Percentiles rank a stretch among this genome's conserved stretches.
These are phyloP conservation scores for Musa troglodytarum DNA, from an alignment of 176 grass and related monocot genomes.

Conservation along the genomic window DNA sequence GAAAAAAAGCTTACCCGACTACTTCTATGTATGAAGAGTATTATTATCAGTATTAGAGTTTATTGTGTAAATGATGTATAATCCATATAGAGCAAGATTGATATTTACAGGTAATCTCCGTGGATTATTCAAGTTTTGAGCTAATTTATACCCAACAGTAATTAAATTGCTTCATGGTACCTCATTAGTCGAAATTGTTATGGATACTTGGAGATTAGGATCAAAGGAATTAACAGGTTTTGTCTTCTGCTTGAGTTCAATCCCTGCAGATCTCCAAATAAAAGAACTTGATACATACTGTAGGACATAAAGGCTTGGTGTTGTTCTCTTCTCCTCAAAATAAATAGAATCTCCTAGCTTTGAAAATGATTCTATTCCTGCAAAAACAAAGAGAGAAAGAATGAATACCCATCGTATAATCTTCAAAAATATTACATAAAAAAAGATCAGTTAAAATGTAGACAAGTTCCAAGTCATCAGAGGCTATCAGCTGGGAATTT, in stretches of 20 bases:
- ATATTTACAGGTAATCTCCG: slow-evolving; percentile 5
- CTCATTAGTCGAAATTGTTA: slow-evolving; percentile 54
- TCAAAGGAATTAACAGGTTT: slow-evolving; percentile 47
- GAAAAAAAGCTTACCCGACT: too few species aligned
- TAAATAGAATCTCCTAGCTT: slow-evolving; percentile 91
- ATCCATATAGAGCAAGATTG: not conserved
- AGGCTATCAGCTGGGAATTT: too few species aligned
- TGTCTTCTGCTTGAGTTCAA: slow-evolving; percentile 41
- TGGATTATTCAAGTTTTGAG: not conserved
- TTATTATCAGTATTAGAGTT: not conserved
- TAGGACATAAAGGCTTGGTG: slow-evolving; percentile 47
- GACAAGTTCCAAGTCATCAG: too few species aligned
- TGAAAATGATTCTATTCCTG: slow-evolving; percentile 91
- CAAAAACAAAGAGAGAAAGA: not conserved
- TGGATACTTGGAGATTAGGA: slow-evolving; percentile 46
- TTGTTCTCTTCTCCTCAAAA: slow-evolving; percentile 61
- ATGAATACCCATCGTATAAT: not conserved
- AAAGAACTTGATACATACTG: slow-evolving; percentile 82
- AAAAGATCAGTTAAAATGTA: not conserved
- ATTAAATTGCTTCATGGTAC: not conserved
- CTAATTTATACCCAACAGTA: not conserved
- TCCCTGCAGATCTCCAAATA: slow-evolving; percentile 53
- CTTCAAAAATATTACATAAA: not conserved
- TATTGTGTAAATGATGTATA: not conserved
- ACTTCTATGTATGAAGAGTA: too few species aligned